Evolutionary conservation across 371 early-diverging fungal genomes (phyloP), one percentile per base, ranked within the genome.

Genomic region (Parasitella parasitica): DNA sequence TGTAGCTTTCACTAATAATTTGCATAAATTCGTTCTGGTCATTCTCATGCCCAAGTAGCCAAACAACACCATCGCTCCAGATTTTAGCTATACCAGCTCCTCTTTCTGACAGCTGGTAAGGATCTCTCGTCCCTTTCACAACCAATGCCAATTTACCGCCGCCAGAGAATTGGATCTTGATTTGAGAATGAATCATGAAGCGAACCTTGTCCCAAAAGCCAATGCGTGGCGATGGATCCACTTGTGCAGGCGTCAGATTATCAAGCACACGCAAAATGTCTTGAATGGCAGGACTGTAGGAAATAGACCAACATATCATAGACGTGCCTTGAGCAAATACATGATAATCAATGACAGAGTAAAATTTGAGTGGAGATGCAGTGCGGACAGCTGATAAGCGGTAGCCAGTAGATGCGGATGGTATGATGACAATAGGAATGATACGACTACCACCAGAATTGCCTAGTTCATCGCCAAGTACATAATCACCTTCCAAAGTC

Each of bases 201-300:
- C 91, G 69, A 11, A 89, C 51, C 58, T 89, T 89, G 64, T 90
- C 91, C 91, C 91, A 90, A 76, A 86, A 89, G 0, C 89, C 87
- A 15, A 86, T 54, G 4, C 77, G 79, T 5, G 80, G 77, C 26
- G 83, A 83, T 0, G 86, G 89, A 69, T 89, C 89, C 0, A 77
- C 76, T 36, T 73, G 76, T 1, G 82, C 71, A 7, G 81, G 66
- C 0, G 86, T 78, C 49, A 91, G 39, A 2, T 56, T 70, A 35
- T 88, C 89, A 15, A 90, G 59, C 4, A 88, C 74, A 0, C 72
- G 73, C 8, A 80, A 62, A 32, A 89, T 67, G 59, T 91, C 88
- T 32, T 79, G 77, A 7, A 90, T 65, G 3, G 80, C 75, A 3
- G 87, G 84, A 36, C 84, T 87, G 28, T 78, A 70, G 0, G 85